These are phyloP conservation scores for Malus sylvestris DNA, from an alignment of 306 rosid species.

Conservation along the genomic window DNA sequence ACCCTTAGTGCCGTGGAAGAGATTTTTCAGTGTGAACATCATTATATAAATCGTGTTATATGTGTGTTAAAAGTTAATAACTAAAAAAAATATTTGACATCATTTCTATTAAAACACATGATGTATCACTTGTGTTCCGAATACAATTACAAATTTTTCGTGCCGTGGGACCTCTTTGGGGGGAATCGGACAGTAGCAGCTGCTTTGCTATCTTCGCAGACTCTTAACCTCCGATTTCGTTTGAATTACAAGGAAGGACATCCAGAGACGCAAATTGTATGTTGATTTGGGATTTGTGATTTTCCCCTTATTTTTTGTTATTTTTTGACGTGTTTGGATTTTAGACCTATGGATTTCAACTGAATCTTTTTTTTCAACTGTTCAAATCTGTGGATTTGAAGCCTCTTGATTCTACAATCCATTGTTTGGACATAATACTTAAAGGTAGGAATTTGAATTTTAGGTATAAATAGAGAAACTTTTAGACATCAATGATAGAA, in stretches of 20 bases:
- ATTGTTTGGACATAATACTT: background rate
- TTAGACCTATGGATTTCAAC: no score
- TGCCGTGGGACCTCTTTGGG: conserved; percentile 4
- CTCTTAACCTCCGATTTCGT: conserved; percentile 15
- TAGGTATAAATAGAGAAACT: background rate
- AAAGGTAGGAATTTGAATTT: background rate
- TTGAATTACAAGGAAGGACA: conserved; percentile 18
- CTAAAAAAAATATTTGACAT: no score
- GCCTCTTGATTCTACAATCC: background rate
- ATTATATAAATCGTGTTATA: no score
- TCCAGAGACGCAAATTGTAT: background rate
- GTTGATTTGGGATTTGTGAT: background rate
- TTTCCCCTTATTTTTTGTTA: background rate
- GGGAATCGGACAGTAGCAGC: conserved; percentile 3
- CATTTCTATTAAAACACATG: no score
- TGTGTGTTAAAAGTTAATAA: no score
- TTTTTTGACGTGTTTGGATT: background rate
- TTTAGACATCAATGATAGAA: no score
- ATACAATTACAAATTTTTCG: background rate
- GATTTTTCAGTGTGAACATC: no score
- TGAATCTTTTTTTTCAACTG: background rate
- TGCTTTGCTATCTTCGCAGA: background rate
- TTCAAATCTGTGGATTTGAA: background rate
- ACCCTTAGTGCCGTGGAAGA: background rate
- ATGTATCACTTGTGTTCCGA: no score